Percentiles rank a stretch among this genome's conserved stretches.
These are phyloP conservation scores for Taphrina wiesneri DNA, from an alignment of 1,139 yeast species.

Conservation along the genomic window DNA sequence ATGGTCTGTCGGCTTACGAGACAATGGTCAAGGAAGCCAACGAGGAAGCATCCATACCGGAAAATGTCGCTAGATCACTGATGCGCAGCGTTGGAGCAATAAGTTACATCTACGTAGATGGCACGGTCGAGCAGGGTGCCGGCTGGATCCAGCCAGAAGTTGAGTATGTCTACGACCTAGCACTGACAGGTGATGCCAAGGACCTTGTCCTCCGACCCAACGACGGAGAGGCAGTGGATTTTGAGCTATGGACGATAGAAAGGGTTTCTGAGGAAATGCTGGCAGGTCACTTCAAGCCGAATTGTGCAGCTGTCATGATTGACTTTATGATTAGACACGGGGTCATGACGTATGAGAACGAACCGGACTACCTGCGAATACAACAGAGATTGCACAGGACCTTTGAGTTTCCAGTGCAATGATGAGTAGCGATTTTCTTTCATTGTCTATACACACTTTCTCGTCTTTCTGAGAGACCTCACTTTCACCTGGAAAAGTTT, in stretches of 20 bases:
- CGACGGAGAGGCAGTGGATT: conserved; percentile 84
- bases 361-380: conserved; percentile 63
- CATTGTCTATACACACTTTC: too few species aligned
- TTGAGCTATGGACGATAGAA: conserved; percentile 60
- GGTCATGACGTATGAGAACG: conserved; percentile 59
- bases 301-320: conserved; percentile 74
- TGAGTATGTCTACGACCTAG: conserved; percentile 57
- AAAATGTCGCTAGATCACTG: conserved; percentile 53
- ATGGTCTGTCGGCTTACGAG: conserved; percentile 72
- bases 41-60: conserved; percentile 84
- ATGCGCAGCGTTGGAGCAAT: conserved; percentile 63
- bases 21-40: conserved; percentile 81
- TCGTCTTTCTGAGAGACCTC: too few species aligned
- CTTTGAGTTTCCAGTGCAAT: conserved; percentile 65
- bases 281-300: conserved; percentile 75
- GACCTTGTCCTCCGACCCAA: conserved; percentile 64
- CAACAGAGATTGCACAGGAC: conserved; percentile 62
- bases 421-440: conserved; percentile 8
- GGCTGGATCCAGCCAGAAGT: conserved; percentile 81
- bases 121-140: conserved; percentile 28
- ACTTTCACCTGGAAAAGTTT: too few species aligned
- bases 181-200: conserved; percentile 47
- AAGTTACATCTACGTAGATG: conserved; percentile 62
- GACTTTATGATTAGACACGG: conserved; percentile 89
- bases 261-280: conserved; percentile 56